Conservation (phyloP, 148 eudicot genomes). For the Amaranthus hypochondriacus region DNA sequence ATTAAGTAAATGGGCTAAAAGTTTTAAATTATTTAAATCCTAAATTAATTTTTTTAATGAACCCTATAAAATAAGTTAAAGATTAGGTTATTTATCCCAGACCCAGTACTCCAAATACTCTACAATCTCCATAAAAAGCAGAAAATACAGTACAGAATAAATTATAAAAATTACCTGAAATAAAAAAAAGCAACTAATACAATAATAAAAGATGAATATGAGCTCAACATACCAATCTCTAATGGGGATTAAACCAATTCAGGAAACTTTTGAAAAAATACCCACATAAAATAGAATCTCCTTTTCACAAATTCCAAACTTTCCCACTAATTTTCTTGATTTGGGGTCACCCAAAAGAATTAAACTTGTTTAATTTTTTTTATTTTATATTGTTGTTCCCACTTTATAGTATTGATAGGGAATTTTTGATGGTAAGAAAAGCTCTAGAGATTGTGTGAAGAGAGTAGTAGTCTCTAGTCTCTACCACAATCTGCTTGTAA, state of each 20-base stretch:
- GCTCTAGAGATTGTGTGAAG: too few relatives aligned
- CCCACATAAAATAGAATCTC: conserved; percentile 2
- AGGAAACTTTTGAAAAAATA: conserved; percentile 1
- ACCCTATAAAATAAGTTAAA: neutral
- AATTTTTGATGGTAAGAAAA: too few relatives aligned
- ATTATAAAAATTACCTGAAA: neutral
- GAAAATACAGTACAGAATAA: neutral
- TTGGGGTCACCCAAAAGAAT: conserved; percentile 1
- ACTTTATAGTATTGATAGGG: too few relatives aligned
- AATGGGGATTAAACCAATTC: neutral
- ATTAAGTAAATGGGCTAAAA: neutral
- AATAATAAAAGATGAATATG: neutral
- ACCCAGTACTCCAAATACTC: neutral
- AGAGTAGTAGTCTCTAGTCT: too few relatives aligned
- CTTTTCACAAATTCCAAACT: neutral
- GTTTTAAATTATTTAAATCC: neutral
- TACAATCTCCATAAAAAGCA: neutral
- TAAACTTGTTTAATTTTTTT: neutral
- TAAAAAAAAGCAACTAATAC: neutral
- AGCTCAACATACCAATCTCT: conserved; percentile 12
- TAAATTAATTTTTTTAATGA: neutral
- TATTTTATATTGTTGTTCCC: too few relatives aligned
- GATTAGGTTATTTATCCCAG: neutral
- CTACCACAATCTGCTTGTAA: too few relatives aligned
- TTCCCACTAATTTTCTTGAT: neutral